These are phyloP conservation scores for Nosema muscidifuracis DNA, from an alignment of 371 early-diverging fungal species.

Conservation along the genomic window DNA sequence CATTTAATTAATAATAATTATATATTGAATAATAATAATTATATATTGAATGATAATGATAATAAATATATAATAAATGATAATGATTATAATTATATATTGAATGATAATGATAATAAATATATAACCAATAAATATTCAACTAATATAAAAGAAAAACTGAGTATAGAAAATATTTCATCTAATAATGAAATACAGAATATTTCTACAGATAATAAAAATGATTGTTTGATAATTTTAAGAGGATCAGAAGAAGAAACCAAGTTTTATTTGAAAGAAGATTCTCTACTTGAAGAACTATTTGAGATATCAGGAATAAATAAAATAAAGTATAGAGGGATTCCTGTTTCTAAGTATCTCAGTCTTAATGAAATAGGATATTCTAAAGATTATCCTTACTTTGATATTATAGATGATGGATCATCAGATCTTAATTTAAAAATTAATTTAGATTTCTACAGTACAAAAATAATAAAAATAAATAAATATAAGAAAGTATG, in stretches of 20 bases:
- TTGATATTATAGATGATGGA: not conserved
- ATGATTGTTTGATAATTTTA: too few species aligned
- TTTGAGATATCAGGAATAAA: not conserved
- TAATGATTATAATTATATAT: too few species aligned
- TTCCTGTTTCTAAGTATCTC: conserved; percentile 26
- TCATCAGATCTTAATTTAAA: conserved; percentile 4
- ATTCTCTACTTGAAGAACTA: not conserved
- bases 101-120: too few species aligned
- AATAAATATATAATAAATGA: too few species aligned
- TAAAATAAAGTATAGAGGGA: conserved; percentile 21
- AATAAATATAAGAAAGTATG: not conserved
- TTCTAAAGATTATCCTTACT: not conserved
- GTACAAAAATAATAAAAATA: not conserved
- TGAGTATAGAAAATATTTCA: too few species aligned
- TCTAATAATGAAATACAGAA: too few species aligned
- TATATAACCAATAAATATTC: too few species aligned
- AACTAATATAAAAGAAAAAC: too few species aligned
- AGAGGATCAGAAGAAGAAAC: not conserved
- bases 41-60: too few species aligned
- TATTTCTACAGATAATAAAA: too few species aligned
- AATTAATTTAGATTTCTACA: conserved; percentile 4
- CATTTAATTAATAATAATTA: too few species aligned
- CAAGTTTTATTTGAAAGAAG: not conserved
- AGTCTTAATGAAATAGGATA: conserved; percentile 23
- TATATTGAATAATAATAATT: too few species aligned